phyloP scores from a whole-genome alignment of 306 rosid genomes.

The Prunus salicina region DNA sequence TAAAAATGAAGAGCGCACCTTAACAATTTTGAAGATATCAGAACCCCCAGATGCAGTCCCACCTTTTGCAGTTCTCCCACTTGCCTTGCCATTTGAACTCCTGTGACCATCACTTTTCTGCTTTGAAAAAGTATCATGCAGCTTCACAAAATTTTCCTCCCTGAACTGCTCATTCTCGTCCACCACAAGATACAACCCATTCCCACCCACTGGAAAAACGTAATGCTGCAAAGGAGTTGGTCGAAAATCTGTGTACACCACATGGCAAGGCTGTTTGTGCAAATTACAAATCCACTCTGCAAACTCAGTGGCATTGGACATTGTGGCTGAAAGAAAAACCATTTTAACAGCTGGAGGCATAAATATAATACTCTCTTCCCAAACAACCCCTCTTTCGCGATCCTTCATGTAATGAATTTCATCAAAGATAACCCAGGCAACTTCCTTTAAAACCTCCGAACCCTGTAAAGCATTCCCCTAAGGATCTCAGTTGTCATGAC shows the following conservation, averaged over 20 bases:
- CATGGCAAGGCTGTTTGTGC: slow-evolving; percentile 94
- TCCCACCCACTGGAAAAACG: slow-evolving; percentile 74
- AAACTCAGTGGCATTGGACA: slow-evolving; percentile 94
- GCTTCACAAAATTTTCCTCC: slow-evolving; percentile 74
- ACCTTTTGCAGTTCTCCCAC: slow-evolving; percentile 63
- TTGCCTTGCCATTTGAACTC: slow-evolving; percentile 48
- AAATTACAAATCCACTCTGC: slow-evolving; percentile 94
- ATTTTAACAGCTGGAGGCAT: slow-evolving; percentile 88
- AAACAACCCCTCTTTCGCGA: slow-evolving; percentile 95
- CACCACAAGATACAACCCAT: slow-evolving; percentile 81
- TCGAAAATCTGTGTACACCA: slow-evolving; percentile 90
- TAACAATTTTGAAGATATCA: slow-evolving; percentile 86
- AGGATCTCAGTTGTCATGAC: slow-evolving; percentile 95
- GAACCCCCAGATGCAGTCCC: slow-evolving; percentile 75
- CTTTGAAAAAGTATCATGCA: slow-evolving; percentile 68
- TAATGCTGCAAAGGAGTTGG: slow-evolving; percentile 96
- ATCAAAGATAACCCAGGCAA: slow-evolving; percentile 93
- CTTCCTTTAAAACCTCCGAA: slow-evolving; percentile 87
- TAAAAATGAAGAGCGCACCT: slow-evolving; percentile 44
- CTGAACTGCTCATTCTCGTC: slow-evolving; percentile 84
- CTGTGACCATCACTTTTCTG: slow-evolving; percentile 54
- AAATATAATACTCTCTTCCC: slow-evolving; percentile 98
- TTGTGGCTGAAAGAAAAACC: slow-evolving; percentile 93
- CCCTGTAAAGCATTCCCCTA: slow-evolving; percentile 96
- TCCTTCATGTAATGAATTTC: slow-evolving; percentile 97